Conservation (phyloP, 331 rosid species). For the Erythrophleum ivorense region DNA sequence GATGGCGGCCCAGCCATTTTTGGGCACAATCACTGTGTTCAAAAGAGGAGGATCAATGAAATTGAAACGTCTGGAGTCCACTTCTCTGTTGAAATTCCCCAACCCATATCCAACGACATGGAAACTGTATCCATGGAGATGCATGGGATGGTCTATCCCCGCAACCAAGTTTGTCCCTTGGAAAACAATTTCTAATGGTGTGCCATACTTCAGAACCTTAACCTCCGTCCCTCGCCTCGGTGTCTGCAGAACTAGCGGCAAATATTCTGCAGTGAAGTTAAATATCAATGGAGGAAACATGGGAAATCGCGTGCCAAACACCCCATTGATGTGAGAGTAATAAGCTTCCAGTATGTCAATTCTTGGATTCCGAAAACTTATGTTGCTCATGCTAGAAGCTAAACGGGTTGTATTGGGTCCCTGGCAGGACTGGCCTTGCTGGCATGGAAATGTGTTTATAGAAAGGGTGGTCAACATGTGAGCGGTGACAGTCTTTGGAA, state of each 20-base stretch:
- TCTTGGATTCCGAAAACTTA: constrained; percentile 44
- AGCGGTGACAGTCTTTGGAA: constrained; percentile 43
- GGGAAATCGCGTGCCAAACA: constrained; percentile 42
- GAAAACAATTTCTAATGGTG: constrained; percentile 56
- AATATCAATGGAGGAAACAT: constrained; percentile 45
- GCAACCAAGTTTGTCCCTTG: constrained; percentile 61
- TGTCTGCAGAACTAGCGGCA: constrained; percentile 33
- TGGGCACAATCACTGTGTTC: constrained; percentile 54
- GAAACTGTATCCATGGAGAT: constrained; percentile 63
- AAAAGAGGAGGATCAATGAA: constrained; percentile 55
- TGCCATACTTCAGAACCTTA: constrained; percentile 48
- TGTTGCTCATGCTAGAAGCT: constrained; percentile 55
- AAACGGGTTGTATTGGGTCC: constrained; percentile 48
- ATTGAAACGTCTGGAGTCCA: constrained; percentile 51
- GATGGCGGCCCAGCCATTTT: constrained; percentile 59
- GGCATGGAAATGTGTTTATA: constrained; percentile 45
- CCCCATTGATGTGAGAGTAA: constrained; percentile 48
- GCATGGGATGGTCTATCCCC: constrained; percentile 62
- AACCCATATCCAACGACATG: constrained; percentile 55
- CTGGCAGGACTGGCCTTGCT: constrained; percentile 26
- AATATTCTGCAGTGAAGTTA: constrained; percentile 49
- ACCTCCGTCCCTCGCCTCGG: constrained; percentile 51
- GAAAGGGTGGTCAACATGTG: constrained; percentile 43
- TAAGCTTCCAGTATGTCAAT: constrained; percentile 54
- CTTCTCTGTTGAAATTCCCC: constrained; percentile 55